Evolutionary conservation across 805 yeast genomes (phyloP).

Genomic region (Pichia exigua): DNA sequence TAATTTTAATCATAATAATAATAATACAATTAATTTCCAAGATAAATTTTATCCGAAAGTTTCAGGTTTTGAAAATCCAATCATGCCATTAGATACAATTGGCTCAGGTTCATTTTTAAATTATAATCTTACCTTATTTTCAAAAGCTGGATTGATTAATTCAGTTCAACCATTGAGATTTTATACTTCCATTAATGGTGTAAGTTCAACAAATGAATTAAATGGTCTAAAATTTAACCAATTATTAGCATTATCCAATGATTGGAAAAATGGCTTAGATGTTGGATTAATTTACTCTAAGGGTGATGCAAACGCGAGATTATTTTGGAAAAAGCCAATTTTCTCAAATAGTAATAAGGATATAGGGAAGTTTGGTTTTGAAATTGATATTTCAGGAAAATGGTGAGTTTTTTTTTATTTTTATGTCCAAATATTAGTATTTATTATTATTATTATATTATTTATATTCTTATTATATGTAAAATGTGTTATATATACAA

Average conservation of each 20-base stretch:
- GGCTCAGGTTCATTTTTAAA: conserved; percentile 12
- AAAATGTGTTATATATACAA: no score
- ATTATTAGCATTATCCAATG: neutral
- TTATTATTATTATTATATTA: neutral
- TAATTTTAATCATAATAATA: conserved; percentile 26
- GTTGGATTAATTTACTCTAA: conserved; percentile 11
- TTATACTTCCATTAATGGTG: conserved; percentile 9
- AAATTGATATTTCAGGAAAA: conserved; percentile 12
- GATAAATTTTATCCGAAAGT: conserved; percentile 70
- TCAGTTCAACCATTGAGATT: conserved; percentile 11
- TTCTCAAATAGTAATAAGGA: neutral
- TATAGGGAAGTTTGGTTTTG: conserved; percentile 11
- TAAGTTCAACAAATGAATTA: conserved; percentile 3
- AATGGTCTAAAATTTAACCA: neutral
- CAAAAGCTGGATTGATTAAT: conserved; percentile 7
- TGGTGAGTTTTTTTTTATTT: conserved; percentile 2
- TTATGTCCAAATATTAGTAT: no score
- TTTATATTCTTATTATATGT: neutral
- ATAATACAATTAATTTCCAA: conserved; percentile 43
- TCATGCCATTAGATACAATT: conserved; percentile 11
- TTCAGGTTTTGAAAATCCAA: conserved; percentile 17
- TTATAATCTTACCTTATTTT: conserved; percentile 8
- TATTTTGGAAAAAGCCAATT: conserved; percentile 7
- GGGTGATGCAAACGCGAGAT: conserved; percentile 10
- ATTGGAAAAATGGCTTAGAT: conserved; percentile 11